Conservation (phyloP, 2,329 filamentous ascomycete genomes). For the Penicillium digitatum region DNA sequence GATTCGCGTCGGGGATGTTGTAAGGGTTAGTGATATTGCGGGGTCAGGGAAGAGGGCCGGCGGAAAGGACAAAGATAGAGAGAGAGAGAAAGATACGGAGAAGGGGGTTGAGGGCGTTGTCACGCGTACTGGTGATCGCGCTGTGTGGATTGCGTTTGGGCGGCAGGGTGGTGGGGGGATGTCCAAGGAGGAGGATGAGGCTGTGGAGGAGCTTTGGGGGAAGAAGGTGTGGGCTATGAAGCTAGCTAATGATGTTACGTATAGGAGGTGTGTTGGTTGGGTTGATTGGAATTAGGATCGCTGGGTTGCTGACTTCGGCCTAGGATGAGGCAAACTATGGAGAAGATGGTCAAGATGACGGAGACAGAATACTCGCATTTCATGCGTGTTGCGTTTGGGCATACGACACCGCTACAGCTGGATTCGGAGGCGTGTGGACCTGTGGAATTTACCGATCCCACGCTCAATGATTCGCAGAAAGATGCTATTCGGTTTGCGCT, state of each 20-base stretch:
- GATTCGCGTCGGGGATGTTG: conserved; percentile 48
- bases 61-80: conserved; percentile 36
- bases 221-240: conserved; percentile 63
- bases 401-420: conserved; percentile 51
- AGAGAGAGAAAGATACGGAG: conserved; percentile 30
- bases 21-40: conserved; percentile 41
- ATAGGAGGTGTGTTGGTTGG: conserved; percentile 51
- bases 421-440: conserved; percentile 46
- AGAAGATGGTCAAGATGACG: conserved; percentile 52
- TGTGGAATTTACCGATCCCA: conserved; percentile 54
- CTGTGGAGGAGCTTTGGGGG: conserved; percentile 49
- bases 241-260: conserved; percentile 63
- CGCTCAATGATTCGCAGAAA: conserved; percentile 59
- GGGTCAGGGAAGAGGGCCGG: conserved; percentile 24
- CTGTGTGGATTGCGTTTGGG: conserved; percentile 46
- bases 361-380: conserved; percentile 56
- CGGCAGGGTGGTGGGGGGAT: conserved; percentile 34
- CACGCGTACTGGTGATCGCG: conserved; percentile 43
- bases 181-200: conserved; percentile 42
- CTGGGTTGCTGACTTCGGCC: conserved; percentile 4
- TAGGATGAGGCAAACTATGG: conserved; percentile 64
- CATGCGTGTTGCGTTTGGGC: conserved; percentile 59
- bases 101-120: conserved; percentile 45
- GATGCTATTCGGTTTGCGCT: conserved; percentile 75
- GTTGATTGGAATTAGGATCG: not conserved